Evolutionary conservation across 192 early-diverging fungal species (phyloP), one percentile per base, ranked within the genome.

Genomic region (Umbelopsis isabellina): DNA sequence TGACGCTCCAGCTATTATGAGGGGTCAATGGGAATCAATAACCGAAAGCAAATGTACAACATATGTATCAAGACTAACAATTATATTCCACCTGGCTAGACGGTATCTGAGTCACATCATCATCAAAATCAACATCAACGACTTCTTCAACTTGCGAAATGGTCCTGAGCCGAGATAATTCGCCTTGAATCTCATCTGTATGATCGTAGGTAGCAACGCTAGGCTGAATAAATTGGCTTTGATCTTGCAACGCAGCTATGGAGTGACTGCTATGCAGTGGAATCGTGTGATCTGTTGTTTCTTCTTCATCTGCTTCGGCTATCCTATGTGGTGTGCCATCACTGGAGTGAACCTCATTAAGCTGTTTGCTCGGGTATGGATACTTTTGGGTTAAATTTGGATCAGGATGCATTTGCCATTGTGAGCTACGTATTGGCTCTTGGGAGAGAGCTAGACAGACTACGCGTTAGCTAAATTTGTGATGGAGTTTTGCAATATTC

Each of bases 351-450:
- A 4, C 4, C 16, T 18, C 25, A 30, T 35, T 3, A 16, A 37
- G 1, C 16, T 61, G 15, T 33, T 61, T 61, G 13, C 2, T 18
- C 5, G 55, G 55, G 33, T 61, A 61, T n/a, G 55, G 55, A 35
- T 61, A 61, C 25, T 61, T 61, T 35, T 61, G 55, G 25, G 55
- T 61, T 35, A 61, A 35, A 12, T 61, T 25, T 35, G 30, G 12
- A 13, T 61, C 55, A 18, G 55, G 55, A 11, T 61, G 27, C 16
- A 61, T 16, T 25, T 61, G 55, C 55, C 55, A 61, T 35, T 61
- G 55, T 15, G 55, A 61, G 27, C 55, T 61, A 13, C 33, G 55
- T 61, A 61, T 61, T 61, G 55, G 55, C 27, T 61, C 55, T 35
- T 61, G 55, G 0, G 55, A 61, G 16, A 61, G 25, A 16, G 30